Percentiles rank a stretch among this genome's conserved stretches.
phyloP scores from a whole-genome alignment of 169 alveolate genomes.

The Sarcocystis neurona region DNA sequence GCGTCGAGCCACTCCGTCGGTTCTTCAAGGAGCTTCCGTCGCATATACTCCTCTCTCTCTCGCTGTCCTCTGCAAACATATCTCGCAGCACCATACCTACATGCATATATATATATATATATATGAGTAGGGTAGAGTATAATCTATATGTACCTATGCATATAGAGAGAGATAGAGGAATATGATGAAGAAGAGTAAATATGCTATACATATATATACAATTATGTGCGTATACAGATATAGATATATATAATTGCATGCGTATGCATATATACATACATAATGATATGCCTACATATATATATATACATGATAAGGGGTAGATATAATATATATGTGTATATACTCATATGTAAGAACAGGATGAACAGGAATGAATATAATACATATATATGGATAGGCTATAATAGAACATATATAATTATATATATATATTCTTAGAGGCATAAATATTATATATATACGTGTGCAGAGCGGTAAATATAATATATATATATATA shows the following conservation, averaged over 20 bases:
- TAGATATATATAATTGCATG: not conserved
- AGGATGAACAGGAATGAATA: no score
- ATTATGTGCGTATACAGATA: not conserved
- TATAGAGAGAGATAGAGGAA: not conserved
- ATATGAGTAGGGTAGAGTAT: no score
- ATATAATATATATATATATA: no score
- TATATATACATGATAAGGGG: no score
- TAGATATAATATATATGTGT: no score
- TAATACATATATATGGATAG: not conserved
- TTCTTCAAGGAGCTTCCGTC: slow-evolving; percentile 85
- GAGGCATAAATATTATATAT: no score
- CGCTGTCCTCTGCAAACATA: slow-evolving; percentile 73
- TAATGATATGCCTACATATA: no score
- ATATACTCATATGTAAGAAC: no score
- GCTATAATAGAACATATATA: no score
- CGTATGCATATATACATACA: not conserved
- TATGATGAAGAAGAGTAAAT: no score
- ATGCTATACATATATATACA: not conserved
- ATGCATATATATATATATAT: not conserved
- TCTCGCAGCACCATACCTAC: not conserved
- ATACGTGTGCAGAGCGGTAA: no score
- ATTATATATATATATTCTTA: no score
- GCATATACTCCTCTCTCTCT: slow-evolving; percentile 91
- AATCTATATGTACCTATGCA: not conserved
- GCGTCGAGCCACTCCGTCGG: slow-evolving; percentile 92